phyloP scores from a whole-genome alignment of 164 flowering plant species.

The Nelumbo lutea region DNA sequence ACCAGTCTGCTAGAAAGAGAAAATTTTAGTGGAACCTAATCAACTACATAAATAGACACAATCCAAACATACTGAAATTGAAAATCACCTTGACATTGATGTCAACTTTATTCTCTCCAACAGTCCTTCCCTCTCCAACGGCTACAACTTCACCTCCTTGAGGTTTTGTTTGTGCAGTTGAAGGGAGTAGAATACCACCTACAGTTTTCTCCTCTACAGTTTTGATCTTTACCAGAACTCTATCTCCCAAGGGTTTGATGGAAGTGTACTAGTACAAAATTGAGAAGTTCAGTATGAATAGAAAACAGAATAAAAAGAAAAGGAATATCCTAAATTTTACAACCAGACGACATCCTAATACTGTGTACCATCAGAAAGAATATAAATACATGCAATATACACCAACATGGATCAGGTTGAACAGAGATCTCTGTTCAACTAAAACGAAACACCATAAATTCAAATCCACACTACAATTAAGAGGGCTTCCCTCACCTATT shows the following conservation, averaged over 20 bases:
- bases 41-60: background rate
- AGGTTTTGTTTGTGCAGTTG: conserved; percentile 77
- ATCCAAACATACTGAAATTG: background rate
- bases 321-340: too few relatives aligned
- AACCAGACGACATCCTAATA: too few relatives aligned
- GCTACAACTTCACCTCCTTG: conserved; percentile 96
- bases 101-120: conserved; percentile 66
- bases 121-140: conserved; percentile 79
- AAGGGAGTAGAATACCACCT: conserved; percentile 84
- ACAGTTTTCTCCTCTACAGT: conserved; percentile 66
- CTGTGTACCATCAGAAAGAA: too few relatives aligned
- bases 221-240: conserved; percentile 80
- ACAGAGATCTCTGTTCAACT: too few relatives aligned
- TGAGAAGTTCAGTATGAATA: too few relatives aligned
- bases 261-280: conserved; percentile 53
- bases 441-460: too few relatives aligned
- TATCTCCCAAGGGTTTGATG: conserved; percentile 83
- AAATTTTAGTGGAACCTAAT: background rate
- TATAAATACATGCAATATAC: too few relatives aligned
- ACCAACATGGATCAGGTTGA: too few relatives aligned
- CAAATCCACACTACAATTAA: too few relatives aligned
- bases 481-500: too few relatives aligned
- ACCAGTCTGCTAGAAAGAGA: conserved; percentile 48
- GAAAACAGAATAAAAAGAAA: too few relatives aligned
- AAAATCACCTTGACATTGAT: conserved; percentile 53